These are phyloP conservation scores for Chlorophyllum brunneum DNA, from an alignment of 768 basidiomycete species.

Conservation along the genomic window DNA sequence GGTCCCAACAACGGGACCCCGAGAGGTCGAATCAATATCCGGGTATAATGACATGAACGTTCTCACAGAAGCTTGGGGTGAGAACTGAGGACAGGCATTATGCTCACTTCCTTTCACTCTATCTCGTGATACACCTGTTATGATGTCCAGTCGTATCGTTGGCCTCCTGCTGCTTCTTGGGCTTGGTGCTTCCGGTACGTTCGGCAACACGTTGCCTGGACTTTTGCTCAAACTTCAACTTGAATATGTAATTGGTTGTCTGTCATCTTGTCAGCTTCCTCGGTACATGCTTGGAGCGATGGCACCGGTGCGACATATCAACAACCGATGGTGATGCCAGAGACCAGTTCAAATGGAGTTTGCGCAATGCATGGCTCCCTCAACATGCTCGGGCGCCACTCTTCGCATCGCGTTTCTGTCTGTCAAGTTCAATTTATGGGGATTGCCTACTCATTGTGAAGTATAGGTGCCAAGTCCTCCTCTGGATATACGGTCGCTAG, in stretches of 20 bases:
- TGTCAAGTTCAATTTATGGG: not conserved
- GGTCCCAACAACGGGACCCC: too few species aligned
- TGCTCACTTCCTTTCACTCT: not conserved
- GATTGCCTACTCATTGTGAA: not conserved
- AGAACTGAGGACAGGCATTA: not conserved
- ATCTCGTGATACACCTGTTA: not conserved
- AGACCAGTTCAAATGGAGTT: not conserved
- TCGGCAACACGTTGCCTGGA: not conserved
- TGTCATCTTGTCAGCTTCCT: conserved; percentile 1
- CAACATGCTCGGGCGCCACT: not conserved
- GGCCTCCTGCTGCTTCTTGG: not conserved
- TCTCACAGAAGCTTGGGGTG: not conserved
- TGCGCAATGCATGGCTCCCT: conserved; percentile 7
- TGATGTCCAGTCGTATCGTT: not conserved
- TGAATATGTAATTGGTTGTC: not conserved
- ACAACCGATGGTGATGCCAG: not conserved
- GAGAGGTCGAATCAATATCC: too few species aligned
- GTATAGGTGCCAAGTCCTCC: conserved; percentile 27
- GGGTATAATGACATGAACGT: too few species aligned
- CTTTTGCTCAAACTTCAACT: not conserved
- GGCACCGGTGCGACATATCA: not conserved
- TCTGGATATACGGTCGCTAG: conserved; percentile 53
- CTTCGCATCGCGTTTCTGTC: conserved; percentile 1
- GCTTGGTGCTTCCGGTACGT: conserved; percentile 4
- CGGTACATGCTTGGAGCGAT: not conserved